Percentiles rank a stretch among this genome's conserved stretches.
These are phyloP conservation scores for Lupinus albus DNA, from an alignment of 306 rosid genomes.

Conservation along the genomic window DNA sequence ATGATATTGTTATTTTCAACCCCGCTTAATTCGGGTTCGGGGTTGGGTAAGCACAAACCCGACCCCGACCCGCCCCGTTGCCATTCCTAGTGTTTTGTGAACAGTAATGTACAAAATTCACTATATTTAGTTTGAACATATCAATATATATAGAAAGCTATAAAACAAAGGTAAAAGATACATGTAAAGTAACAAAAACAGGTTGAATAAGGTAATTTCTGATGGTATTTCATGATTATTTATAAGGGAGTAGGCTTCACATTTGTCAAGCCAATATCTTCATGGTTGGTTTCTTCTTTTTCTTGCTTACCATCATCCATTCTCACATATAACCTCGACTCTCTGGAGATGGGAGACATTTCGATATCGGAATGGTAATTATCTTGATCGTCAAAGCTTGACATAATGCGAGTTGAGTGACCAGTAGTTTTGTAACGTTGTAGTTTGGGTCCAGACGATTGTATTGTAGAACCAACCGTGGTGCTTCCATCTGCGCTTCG, in stretches of 20 bases:
- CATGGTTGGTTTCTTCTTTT: conserved; percentile 38
- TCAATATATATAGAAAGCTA: conserved; percentile 19
- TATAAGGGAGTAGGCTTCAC: conserved; percentile 37
- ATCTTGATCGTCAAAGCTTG: conserved; percentile 49
- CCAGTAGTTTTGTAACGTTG: conserved; percentile 76
- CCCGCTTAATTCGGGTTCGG: no score
- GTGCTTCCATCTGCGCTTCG: conserved; percentile 56
- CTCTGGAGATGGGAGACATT: conserved; percentile 44
- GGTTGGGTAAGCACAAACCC: no score
- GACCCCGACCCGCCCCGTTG: no score
- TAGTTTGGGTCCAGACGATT: conserved; percentile 47
- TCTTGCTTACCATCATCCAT: conserved; percentile 51
- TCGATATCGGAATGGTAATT: conserved; percentile 53
- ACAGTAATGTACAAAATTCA: conserved; percentile 35
- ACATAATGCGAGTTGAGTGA: conserved; percentile 52
- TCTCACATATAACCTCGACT: conserved; percentile 45
- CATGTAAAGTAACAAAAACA: conserved; percentile 7
- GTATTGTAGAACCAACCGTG: conserved; percentile 47
- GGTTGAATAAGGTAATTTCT: neutral
- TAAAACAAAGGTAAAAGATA: neutral
- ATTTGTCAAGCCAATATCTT: conserved; percentile 55
- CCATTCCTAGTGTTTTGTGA: no score
- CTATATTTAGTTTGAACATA: conserved; percentile 5
- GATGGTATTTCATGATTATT: conserved; percentile 30
- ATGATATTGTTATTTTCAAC: no score